phyloP scores from a whole-genome alignment of 495 filamentous ascomycete species.

The Podospora appendiculata region DNA sequence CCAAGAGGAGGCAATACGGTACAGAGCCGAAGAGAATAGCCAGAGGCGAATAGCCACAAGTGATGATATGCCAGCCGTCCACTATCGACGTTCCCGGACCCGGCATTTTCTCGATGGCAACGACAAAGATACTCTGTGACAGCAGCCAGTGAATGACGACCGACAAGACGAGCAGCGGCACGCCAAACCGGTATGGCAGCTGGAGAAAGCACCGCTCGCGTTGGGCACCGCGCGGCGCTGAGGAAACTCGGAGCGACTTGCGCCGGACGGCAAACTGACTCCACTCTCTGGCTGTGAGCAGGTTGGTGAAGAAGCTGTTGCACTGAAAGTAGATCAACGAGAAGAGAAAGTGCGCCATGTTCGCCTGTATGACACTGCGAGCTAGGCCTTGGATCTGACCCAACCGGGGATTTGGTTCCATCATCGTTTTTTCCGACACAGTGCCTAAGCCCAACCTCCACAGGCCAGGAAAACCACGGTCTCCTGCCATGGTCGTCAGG shows the following conservation, averaged over 20 bases:
- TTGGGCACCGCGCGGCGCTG: slow-evolving; percentile 26
- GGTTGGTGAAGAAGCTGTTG: slow-evolving; percentile 33
- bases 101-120: neutral
- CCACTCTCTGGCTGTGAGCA: slow-evolving; percentile 25
- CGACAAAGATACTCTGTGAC: slow-evolving; percentile 33
- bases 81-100: neutral
- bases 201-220: slow-evolving; percentile 37
- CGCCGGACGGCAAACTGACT: slow-evolving; percentile 15
- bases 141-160: slow-evolving; percentile 34
- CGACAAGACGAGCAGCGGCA: slow-evolving; percentile 27
- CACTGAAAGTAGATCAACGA: slow-evolving; percentile 36
- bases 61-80: neutral
- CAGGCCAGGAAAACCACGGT: neutral
- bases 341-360: slow-evolving; percentile 34
- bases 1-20: slow-evolving; percentile 19
- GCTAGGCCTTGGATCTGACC: no score
- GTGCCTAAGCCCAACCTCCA: neutral
- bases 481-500: neutral
- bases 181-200: slow-evolving; percentile 35
- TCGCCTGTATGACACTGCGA: no score
- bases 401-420: no score
- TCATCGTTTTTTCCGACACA: neutral
- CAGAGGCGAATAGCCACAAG: slow-evolving; percentile 13
- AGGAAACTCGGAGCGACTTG: slow-evolving; percentile 40
- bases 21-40: slow-evolving; percentile 20